Percentiles rank a stretch among this genome's conserved stretches.
Conservation (phyloP, 306 rosid species). For the Lathyrus aphaca region DNA sequence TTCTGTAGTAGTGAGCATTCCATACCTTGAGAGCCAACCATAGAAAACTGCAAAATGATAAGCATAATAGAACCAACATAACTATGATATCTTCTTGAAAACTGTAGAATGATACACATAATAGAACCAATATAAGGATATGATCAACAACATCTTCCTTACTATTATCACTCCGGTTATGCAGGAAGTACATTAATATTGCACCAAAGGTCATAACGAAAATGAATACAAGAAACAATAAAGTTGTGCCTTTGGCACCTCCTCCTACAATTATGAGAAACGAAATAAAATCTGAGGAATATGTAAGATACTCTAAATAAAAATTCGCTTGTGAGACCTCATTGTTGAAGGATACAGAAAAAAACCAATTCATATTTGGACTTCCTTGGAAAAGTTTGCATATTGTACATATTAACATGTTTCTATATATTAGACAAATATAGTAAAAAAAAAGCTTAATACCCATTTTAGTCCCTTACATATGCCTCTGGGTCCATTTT, state of each 20-base stretch:
- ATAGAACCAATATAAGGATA: slow-evolving; percentile 63
- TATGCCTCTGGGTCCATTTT: too few relatives aligned
- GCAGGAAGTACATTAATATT: slow-evolving; percentile 77
- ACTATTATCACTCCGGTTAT: slow-evolving; percentile 49
- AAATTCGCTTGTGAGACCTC: slow-evolving; percentile 16
- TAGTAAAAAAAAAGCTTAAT: too few relatives aligned
- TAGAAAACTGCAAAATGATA: slow-evolving; percentile 51
- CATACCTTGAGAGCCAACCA: slow-evolving; percentile 56
- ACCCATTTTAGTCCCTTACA: too few relatives aligned
- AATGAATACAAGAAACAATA: slow-evolving; percentile 79
- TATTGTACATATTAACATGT: slow-evolving; percentile 6
- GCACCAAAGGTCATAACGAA: slow-evolving; percentile 72
- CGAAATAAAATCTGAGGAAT: slow-evolving; percentile 33
- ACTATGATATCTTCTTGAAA: slow-evolving; percentile 55
- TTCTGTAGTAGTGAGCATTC: too few relatives aligned
- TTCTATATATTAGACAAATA: slow-evolving; percentile 21
- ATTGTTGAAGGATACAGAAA: slow-evolving; percentile 20
- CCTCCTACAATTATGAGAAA: slow-evolving; percentile 59
- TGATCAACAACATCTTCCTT: slow-evolving; percentile 74
- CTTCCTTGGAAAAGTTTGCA: slow-evolving; percentile 26
- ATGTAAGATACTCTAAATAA: slow-evolving; percentile 17
- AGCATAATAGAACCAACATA: slow-evolving; percentile 56
- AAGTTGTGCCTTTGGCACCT: slow-evolving; percentile 60
- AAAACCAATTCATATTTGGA: slow-evolving; percentile 31
- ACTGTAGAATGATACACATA: slow-evolving; percentile 65